Percentiles rank a stretch among this genome's conserved stretches.
Conservation (phyloP, 306 rosid species). For the Vigna angularis region DNA sequence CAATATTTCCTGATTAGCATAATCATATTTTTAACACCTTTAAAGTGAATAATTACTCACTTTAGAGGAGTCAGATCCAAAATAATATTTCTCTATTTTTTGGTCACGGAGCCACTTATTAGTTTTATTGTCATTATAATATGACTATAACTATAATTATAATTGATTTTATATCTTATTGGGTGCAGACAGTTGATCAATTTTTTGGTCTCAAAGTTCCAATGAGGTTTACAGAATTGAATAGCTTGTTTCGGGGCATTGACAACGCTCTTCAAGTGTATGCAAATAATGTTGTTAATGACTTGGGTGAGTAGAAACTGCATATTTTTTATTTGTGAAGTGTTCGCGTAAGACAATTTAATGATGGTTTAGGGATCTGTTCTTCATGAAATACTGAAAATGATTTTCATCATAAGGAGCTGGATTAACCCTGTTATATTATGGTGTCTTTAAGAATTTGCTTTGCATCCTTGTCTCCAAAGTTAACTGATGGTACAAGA, state of each 20-base stretch:
- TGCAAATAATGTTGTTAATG: conserved; percentile 71
- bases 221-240: conserved; percentile 90
- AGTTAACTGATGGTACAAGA: neutral
- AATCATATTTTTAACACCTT: neutral
- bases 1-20: too few relatives aligned
- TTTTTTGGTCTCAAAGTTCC: conserved; percentile 95
- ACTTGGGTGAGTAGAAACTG: conserved; percentile 67
- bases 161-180: conserved; percentile 35
- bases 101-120: neutral
- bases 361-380: conserved; percentile 6
- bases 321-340: conserved; percentile 30
- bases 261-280: conserved; percentile 96
- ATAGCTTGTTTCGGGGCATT: conserved; percentile 87
- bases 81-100: neutral
- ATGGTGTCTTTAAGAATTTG: neutral
- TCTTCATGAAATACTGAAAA: conserved; percentile 17
- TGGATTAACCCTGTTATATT: conserved; percentile 2
- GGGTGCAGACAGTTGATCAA: conserved; percentile 92
- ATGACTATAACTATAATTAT: neutral
- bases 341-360: neutral
- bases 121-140: neutral
- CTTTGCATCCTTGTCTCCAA: neutral
- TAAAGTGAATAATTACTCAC: neutral
- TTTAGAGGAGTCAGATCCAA: neutral
- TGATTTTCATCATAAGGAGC: conserved; percentile 31